A percentile compares a stretch with the other conserved stretches of the same genome.
Conservation (phyloP, 805 yeast genomes). For the Metschnikowia sp. region DNA sequence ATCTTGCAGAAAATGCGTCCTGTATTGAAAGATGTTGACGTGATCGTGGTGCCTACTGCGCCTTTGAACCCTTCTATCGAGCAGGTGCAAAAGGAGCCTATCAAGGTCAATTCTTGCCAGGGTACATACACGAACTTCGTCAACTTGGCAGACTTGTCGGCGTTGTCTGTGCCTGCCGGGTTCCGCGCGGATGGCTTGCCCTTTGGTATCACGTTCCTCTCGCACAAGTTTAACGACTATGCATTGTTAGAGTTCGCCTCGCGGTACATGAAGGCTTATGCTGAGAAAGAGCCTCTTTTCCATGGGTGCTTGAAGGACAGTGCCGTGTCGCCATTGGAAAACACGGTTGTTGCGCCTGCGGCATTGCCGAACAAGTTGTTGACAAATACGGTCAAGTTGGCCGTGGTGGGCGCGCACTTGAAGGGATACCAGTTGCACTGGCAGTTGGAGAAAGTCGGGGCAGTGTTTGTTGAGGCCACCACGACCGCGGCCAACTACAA, state of each 20-base stretch:
- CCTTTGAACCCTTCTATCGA: conserved; percentile 85
- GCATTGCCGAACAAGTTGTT: conserved; percentile 15
- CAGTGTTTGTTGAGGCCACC: conserved; percentile 62
- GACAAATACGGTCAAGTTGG: conserved; percentile 51
- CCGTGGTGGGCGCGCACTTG: conserved; percentile 96
- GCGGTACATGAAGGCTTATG: conserved; percentile 53
- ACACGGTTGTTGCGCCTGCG: conserved; percentile 39
- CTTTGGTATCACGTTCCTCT: conserved; percentile 82
- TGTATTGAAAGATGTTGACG: conserved; percentile 61
- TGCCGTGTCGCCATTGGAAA: conserved; percentile 35
- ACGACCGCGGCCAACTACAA: conserved; percentile 69
- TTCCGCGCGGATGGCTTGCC: conserved; percentile 84
- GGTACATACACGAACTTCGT: conserved; percentile 99
- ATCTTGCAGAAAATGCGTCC: conserved; percentile 63
- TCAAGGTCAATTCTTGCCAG: conserved; percentile 79
- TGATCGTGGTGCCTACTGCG: conserved; percentile 85
- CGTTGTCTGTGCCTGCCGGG: conserved; percentile 87
- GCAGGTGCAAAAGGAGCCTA: conserved; percentile 72
- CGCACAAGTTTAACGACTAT: conserved; percentile 79
- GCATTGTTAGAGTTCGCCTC: conserved; percentile 84
- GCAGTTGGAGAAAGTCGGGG: conserved; percentile 86
- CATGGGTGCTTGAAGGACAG: conserved; percentile 51
- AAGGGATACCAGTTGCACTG: conserved; percentile 87
- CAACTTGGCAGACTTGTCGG: conserved; percentile 89
- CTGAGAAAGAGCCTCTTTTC: conserved; percentile 46